Evolutionary conservation across 768 basidiomycete species (phyloP).

Genomic region (Artomyces pyxidatus): DNA sequence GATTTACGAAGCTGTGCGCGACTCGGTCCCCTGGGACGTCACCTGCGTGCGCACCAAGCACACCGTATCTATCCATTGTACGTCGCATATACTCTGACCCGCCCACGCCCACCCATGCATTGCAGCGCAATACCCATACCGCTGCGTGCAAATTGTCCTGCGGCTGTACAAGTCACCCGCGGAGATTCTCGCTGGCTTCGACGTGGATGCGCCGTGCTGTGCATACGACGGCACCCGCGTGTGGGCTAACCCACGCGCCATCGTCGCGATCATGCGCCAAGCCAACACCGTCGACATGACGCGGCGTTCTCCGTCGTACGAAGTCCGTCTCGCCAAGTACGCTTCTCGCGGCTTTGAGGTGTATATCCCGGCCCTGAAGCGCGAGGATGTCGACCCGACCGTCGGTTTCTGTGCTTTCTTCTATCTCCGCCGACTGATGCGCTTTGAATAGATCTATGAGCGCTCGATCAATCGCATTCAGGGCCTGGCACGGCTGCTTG

Average conservation of each 20-base stretch:
- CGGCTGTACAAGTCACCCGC: slow-evolving; percentile 56
- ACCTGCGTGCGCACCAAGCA: slow-evolving; percentile 61
- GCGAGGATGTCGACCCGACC: slow-evolving; percentile 50
- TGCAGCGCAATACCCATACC: slow-evolving; percentile 57
- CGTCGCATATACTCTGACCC: slow-evolving; percentile 12
- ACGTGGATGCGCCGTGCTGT: slow-evolving; percentile 58
- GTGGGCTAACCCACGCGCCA: slow-evolving; percentile 51
- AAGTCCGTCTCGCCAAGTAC: slow-evolving; percentile 55
- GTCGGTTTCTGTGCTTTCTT: slow-evolving; percentile 23
- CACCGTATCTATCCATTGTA: slow-evolving; percentile 56
- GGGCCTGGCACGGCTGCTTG: slow-evolving; percentile 54
- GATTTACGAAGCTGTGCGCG: slow-evolving; percentile 57
- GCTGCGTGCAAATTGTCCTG: slow-evolving; percentile 59
- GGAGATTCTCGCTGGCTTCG: slow-evolving; percentile 60
- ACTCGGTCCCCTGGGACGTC: slow-evolving; percentile 62
- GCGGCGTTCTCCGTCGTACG: slow-evolving; percentile 57
- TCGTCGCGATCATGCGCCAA: slow-evolving; percentile 60
- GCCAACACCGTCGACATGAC: slow-evolving; percentile 55
- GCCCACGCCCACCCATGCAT: background rate
- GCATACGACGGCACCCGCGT: slow-evolving; percentile 47
- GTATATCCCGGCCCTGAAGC: slow-evolving; percentile 42
- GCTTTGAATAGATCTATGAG: slow-evolving; percentile 64
- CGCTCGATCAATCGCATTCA: slow-evolving; percentile 47
- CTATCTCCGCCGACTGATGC: too few relatives aligned
- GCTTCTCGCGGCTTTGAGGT: slow-evolving; percentile 47